Evolutionary conservation across 805 yeast species (phyloP).

Genomic region (Saccharomycopsis fermentans): DNA sequence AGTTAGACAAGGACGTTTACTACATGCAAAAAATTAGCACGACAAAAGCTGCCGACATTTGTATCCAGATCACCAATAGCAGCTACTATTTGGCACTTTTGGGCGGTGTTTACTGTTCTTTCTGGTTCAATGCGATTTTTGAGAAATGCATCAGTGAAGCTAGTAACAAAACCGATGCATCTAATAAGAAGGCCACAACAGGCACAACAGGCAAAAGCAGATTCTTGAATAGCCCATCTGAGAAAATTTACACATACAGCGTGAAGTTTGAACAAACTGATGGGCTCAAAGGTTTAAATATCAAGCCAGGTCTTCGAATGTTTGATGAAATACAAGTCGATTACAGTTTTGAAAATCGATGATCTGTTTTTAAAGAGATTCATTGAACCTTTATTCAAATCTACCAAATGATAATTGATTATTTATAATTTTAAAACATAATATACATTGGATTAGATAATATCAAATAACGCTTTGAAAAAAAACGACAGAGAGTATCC

Average conservation of each 20-base stretch:
- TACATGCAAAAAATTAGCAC: background rate
- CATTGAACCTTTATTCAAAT: background rate
- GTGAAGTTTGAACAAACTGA: slow-evolving; percentile 46
- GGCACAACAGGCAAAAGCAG: background rate
- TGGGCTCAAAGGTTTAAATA: slow-evolving; percentile 54
- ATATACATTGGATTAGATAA: background rate
- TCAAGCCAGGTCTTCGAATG: slow-evolving; percentile 37
- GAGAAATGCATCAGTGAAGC: background rate
- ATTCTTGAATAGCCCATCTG: background rate
- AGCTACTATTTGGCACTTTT: background rate
- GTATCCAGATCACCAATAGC: background rate
- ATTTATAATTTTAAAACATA: background rate
- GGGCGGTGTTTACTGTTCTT: slow-evolving; percentile 5
- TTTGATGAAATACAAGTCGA: slow-evolving; percentile 41
- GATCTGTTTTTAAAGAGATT: background rate
- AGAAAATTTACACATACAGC: background rate
- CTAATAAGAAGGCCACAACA: background rate
- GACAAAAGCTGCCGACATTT: background rate
- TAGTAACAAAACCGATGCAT: background rate
- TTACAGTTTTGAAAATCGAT: slow-evolving; percentile 4
- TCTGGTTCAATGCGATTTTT: slow-evolving; percentile 3
- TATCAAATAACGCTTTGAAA: too few relatives aligned
- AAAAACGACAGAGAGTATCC: too few relatives aligned
- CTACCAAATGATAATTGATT: too few relatives aligned
- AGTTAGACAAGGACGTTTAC: background rate